phyloP scores from a whole-genome alignment of 2,329 filamentous ascomycete species.

The Colletotrichum sp. region DNA sequence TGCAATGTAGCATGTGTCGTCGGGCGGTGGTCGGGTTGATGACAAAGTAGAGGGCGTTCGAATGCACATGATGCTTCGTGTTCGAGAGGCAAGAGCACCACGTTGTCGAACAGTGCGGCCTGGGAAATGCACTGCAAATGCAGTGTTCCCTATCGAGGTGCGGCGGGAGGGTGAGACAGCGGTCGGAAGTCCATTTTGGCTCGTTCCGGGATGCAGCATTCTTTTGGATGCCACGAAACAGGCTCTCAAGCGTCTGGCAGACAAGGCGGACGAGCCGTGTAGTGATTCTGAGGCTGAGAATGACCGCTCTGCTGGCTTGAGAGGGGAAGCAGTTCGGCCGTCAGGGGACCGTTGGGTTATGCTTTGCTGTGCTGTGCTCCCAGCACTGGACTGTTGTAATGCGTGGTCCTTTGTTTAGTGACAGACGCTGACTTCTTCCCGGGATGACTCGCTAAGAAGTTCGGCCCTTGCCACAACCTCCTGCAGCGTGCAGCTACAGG shows the following conservation, averaged over 20 bases:
- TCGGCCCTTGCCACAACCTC: not conserved
- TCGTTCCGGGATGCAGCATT: not conserved
- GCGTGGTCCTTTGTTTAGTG: not conserved
- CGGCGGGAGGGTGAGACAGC: not conserved
- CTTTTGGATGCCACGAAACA: not conserved
- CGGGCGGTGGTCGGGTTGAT: not conserved
- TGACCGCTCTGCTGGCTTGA: not conserved
- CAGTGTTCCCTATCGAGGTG: not conserved
- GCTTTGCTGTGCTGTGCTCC: not conserved
- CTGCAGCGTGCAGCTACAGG: constrained; percentile 1
- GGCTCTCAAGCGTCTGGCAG: not conserved
- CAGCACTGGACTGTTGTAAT: not conserved
- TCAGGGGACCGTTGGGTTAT: not conserved
- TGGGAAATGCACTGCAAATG: not conserved
- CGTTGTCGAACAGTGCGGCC: not conserved
- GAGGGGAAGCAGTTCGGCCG: not conserved
- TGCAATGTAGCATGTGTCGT: not conserved
- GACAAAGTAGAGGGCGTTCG: not conserved
- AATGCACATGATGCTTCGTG: not conserved
- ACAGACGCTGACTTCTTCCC: not conserved
- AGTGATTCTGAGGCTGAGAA: constrained; percentile 5
- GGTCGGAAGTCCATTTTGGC: not conserved
- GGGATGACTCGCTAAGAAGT: not conserved
- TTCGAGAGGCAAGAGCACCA: not conserved
- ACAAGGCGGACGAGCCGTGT: not conserved